Percentiles rank a stretch among this genome's conserved stretches.
phyloP scores from a whole-genome alignment of 768 basidiomycete genomes.

The Tremella mesenterica region DNA sequence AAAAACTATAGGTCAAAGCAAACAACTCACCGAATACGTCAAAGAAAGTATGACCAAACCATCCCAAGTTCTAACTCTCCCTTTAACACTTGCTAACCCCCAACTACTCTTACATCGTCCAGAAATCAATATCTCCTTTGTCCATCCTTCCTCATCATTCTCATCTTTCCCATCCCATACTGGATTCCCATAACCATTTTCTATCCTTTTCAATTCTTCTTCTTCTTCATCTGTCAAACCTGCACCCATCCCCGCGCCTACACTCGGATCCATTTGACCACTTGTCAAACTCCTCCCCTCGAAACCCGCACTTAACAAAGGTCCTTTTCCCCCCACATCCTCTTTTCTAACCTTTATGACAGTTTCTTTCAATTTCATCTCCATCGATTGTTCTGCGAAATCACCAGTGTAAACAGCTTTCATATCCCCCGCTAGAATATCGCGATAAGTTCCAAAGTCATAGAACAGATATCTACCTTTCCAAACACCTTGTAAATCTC shows the following conservation, averaged over 20 bases:
- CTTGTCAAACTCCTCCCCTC: no score
- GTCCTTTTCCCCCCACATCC: slow-evolving; percentile 35
- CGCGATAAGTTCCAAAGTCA: slow-evolving; percentile 36
- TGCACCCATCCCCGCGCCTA: no score
- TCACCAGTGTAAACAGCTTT: slow-evolving; percentile 35
- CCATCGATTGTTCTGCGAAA: slow-evolving; percentile 33
- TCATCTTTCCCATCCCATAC: slow-evolving; percentile 21
- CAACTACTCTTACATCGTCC: slow-evolving; percentile 30
- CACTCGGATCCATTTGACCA: no score
- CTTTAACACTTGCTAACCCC: slow-evolving; percentile 34
- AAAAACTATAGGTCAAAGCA: no score
- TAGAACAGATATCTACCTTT: slow-evolving; percentile 38
- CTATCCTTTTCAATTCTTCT: slow-evolving; percentile 16
- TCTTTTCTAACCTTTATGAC: slow-evolving; percentile 33
- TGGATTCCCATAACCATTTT: slow-evolving; percentile 35
- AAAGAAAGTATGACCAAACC: slow-evolving; percentile 33
- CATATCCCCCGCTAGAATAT: slow-evolving; percentile 33
- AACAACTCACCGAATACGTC: slow-evolving; percentile 24
- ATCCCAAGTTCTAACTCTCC: slow-evolving; percentile 41
- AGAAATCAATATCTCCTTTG: slow-evolving; percentile 41
- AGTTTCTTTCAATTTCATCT: slow-evolving; percentile 33
- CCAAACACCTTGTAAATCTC: slow-evolving; percentile 35
- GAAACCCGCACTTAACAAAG: slow-evolving; percentile 31
- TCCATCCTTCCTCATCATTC: slow-evolving; percentile 38
- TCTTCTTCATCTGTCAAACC: slow-evolving; percentile 13